Base-by-base conservation (phyloP, 441 rosid genomes). In the Codiaeum variegatum region DNA sequence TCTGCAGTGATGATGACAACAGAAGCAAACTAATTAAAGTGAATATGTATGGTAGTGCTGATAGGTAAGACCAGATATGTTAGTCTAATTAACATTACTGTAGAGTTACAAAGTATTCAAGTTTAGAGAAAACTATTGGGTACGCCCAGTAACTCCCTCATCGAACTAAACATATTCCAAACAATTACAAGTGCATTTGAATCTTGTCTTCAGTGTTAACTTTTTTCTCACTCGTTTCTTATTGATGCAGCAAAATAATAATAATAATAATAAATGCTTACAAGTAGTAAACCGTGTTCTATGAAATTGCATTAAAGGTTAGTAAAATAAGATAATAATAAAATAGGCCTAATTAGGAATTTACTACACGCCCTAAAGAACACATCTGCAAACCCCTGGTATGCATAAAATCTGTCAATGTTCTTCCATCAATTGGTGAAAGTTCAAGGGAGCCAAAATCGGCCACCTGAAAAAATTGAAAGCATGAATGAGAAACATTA, bases 361-460 rank as follows among this genome's bases (percentile, higher is more conserved):
- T 69, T 75, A 89, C 94, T 88, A 89, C 87, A 40, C 64, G 80
- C 77, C 90, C 89, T 78, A 89, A 78, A 66, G 91, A 86, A 65
- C 74, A 75, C 87, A 89, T 87, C 77, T 83, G 86, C 76, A 89
- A 72, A 76, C 90, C 94, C 81, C 91, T 83, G 66, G 87, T 81
- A 79, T 87, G 91, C 91, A 87, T 85, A 77, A 89, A 87, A 73
- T 89, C 91, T 0, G 94, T 87, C 73, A 89, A 82, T 15, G 91
- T 83, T 73, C 82, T 85, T 66, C 94, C 91, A 81, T 87, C 94
- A 75, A 87, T 90, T 0, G 91, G 91, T 36, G 93, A 89, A 77
- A 86, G 93, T 75, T 87, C 90, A 26, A 89, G 88, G 19, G 91
- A 89, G 64, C 88, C 91, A 63, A 89, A 87, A 79, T 89, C 93